Evolutionary conservation across 176 grass and related monocot genomes (phyloP).

Genomic region (Oropetium thomaeum): DNA sequence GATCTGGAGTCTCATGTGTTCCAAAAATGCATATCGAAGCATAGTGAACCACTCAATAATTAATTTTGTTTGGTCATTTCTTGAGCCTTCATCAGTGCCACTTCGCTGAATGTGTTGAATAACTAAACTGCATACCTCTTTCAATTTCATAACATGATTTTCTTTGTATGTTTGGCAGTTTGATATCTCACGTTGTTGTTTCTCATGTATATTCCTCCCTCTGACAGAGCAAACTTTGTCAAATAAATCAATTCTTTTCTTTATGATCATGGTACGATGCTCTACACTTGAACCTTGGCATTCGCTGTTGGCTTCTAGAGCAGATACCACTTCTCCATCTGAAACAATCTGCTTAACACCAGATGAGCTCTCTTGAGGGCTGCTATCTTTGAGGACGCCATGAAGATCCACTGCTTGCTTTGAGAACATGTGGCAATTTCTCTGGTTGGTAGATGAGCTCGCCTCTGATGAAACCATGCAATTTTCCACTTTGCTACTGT

Average conservation of each 20-base stretch:
- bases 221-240: conserved; percentile 48
- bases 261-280: neutral
- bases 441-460: conserved; percentile 24
- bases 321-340: conserved; percentile 29
- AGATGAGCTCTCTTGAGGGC: conserved; percentile 27
- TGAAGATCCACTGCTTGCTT: conserved; percentile 26
- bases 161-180: conserved; percentile 42
- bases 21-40: conserved; percentile 45
- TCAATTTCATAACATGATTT: conserved; percentile 43
- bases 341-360: conserved; percentile 28
- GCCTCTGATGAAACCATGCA: conserved; percentile 10
- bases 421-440: neutral
- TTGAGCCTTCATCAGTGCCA: conserved; percentile 25
- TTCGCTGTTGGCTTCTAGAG: conserved; percentile 30
- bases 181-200: conserved; percentile 54
- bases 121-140: conserved; percentile 35
- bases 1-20: conserved; percentile 52
- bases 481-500: conserved; percentile 13
- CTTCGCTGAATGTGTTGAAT: conserved; percentile 40
- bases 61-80: conserved; percentile 40
- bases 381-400: conserved; percentile 30
- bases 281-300: conserved; percentile 25
- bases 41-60: conserved; percentile 48
- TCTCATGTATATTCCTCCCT: conserved; percentile 38
- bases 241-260: conserved; percentile 44